phyloP scores from a whole-genome alignment of 108 stramenopile genomes.

The Cyclotella kingstonii region DNA sequence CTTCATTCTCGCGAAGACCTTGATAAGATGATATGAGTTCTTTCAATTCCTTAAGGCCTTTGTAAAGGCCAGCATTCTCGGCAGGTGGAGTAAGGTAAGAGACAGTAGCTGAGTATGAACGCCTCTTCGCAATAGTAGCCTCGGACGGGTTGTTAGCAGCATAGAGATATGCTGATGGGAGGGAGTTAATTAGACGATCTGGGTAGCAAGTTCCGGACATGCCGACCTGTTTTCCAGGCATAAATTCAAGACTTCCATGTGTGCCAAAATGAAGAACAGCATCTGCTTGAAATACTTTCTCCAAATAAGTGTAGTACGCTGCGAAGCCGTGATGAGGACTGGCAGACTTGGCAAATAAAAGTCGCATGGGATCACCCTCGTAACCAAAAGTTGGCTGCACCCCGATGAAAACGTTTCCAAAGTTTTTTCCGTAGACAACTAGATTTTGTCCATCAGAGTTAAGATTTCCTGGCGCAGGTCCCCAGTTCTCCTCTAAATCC shows the following conservation, averaged over 20 bases:
- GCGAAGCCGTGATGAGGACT: conserved; percentile 98
- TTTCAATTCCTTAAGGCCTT: conserved; percentile 95
- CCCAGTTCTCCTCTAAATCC: conserved; percentile 97
- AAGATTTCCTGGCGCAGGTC: conserved; percentile 94
- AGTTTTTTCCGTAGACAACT: conserved; percentile 93
- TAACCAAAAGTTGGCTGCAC: conserved; percentile 96
- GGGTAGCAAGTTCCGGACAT: conserved; percentile 98
- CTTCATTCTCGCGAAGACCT: conserved; percentile 92
- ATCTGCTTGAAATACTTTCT: conserved; percentile 95
- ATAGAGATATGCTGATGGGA: conserved; percentile 95
- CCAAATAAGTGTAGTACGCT: conserved; percentile 97
- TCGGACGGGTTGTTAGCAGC: conserved; percentile 98
- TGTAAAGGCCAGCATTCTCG: conserved; percentile 97
- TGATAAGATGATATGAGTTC: conserved; percentile 95
- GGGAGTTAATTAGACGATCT: conserved; percentile 93
- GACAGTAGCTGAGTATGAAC: conserved; percentile 94
- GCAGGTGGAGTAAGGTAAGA: conserved; percentile 97
- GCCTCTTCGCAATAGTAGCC: conserved; percentile 96
- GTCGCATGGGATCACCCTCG: conserved; percentile 94
- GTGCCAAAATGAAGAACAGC: conserved; percentile 97
- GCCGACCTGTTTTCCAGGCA: conserved; percentile 98
- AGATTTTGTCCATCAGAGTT: conserved; percentile 97
- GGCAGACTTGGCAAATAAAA: conserved; percentile 94
- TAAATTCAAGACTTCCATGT: conserved; percentile 95
- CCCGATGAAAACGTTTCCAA: conserved; percentile 97